Evolutionary conservation across 805 yeast species (phyloP), one percentile per base, ranked within the genome.

Genomic region (Candida stauntonica): DNA sequence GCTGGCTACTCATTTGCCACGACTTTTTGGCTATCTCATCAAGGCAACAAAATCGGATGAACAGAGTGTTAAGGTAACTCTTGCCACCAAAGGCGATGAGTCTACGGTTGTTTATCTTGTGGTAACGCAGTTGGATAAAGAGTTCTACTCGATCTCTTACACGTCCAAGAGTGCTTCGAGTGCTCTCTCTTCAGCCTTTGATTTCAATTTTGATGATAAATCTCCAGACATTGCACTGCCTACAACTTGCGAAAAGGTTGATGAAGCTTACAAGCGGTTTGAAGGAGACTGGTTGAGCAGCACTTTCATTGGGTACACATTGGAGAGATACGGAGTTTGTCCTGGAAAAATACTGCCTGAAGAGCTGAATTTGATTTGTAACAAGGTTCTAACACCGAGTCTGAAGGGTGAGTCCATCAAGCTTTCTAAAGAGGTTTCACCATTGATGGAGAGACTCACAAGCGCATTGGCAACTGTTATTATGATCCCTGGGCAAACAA

Each of bases 1-100:
- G 17, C 23, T 34, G 8, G 28, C 44, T 7, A 28, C 47, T n/a
- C 33, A 31, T 15, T 16, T 38, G 4, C 42, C 42, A 21, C 17
- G 42, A 3, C 20, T 26, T 8, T 17, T 44, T 16, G 44, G 46
- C 6, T 39, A 29, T 15, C 17, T 17, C 18, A 23, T 37, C 3
- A n/a, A 20, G 15, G 17, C 11, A 8, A 24, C 14, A 16, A 14
- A 18, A 5, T 11, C 26, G 5, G 38, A 32, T 16, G 30, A 32
- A 6, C 29, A 24, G 4, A 20, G 36, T 2, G 21, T 19, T 6
- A 37, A 27, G 13, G 21, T 37, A 11, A 18, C 13, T 7, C 30
- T 33, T 8, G 19, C 35, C 20, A 33, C 26, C 18, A 23, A 17
- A 14, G 16, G 29, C 5, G 23, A 31, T 17, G 29, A 20, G n/a